phyloP scores from a whole-genome alignment of 805 yeast genomes.

The Candida schatavii region DNA sequence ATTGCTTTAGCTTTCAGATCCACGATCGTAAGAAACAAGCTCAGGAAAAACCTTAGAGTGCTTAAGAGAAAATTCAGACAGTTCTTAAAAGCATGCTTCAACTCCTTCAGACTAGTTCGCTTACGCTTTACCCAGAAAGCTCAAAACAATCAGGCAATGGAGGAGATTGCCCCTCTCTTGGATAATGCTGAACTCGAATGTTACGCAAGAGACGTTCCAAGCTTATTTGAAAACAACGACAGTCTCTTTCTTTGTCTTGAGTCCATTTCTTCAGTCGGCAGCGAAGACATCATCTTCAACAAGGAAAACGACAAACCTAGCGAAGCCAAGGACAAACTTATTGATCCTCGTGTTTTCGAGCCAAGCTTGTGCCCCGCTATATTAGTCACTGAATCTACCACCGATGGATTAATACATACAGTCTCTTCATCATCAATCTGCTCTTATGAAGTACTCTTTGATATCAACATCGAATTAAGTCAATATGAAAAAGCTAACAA shows the following conservation, averaged over 20 bases:
- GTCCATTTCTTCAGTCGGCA: not conserved
- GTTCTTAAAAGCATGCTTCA: not conserved
- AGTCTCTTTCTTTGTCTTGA: not conserved
- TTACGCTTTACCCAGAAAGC: not conserved
- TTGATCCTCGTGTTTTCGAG: no score
- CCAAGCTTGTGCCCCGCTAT: no score
- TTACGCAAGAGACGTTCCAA: not conserved
- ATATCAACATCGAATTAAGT: no score
- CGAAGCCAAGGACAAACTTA: no score
- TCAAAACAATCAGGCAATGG: not conserved
- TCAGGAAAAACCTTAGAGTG: not conserved
- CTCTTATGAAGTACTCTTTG: no score
- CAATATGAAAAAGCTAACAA: no score
- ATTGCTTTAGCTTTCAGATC: not conserved
- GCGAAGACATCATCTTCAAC: not conserved
- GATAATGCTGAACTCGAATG: not conserved
- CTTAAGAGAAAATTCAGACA: not conserved
- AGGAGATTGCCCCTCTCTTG: not conserved
- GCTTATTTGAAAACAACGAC: not conserved
- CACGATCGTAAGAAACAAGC: not conserved
- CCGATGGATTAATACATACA: no score
- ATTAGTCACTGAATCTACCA: no score
- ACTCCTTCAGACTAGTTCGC: not conserved
- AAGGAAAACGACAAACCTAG: not conserved
- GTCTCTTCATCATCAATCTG: no score